A percentile compares a stretch with the other conserved stretches of the same genome.
phyloP scores from a whole-genome alignment of 2,329 filamentous ascomycete genomes.

The Xylariomycetidae sp. region DNA sequence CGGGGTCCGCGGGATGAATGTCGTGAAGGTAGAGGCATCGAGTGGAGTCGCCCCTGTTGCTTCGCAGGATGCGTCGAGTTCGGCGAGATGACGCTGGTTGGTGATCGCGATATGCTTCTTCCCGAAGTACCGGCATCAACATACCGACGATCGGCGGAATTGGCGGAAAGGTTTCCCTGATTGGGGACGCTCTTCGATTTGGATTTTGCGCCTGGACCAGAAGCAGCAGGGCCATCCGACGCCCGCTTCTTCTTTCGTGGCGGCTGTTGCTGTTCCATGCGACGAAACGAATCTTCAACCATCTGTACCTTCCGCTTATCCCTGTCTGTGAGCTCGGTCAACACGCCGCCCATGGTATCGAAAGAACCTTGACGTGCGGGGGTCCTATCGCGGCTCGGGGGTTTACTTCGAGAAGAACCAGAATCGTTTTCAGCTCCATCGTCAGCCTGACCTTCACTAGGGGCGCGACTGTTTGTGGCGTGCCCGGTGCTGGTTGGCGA shows the following conservation, averaged over 20 bases:
- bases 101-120: conserved; percentile 49
- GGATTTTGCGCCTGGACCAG: conserved; percentile 29
- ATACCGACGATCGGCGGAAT: conserved; percentile 36
- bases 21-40: conserved; percentile 27
- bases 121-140: conserved; percentile 48
- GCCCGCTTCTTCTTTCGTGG: conserved; percentile 56
- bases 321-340: conserved; percentile 59
- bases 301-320: conserved; percentile 63
- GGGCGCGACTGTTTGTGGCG: conserved; percentile 56
- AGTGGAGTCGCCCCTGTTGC: conserved; percentile 23
- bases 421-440: conserved; percentile 51
- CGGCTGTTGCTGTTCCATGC: conserved; percentile 54
- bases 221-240: conserved; percentile 44
- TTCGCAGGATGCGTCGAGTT: conserved; percentile 24
- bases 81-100: conserved; percentile 36
- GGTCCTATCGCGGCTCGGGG: conserved; percentile 59
- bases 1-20: conserved; percentile 33
- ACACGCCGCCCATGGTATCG: conserved; percentile 51
- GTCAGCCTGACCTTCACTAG: conserved; percentile 55
- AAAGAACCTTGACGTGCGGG: conserved; percentile 55
- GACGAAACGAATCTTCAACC: conserved; percentile 58
- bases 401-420: conserved; percentile 54
- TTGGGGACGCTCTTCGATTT: conserved; percentile 27
- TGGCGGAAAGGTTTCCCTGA: conserved; percentile 19
- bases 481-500: conserved; percentile 59